These are phyloP conservation scores for Carnegiea gigantea DNA, from an alignment of 179 eudicot species.

Conservation along the genomic window DNA sequence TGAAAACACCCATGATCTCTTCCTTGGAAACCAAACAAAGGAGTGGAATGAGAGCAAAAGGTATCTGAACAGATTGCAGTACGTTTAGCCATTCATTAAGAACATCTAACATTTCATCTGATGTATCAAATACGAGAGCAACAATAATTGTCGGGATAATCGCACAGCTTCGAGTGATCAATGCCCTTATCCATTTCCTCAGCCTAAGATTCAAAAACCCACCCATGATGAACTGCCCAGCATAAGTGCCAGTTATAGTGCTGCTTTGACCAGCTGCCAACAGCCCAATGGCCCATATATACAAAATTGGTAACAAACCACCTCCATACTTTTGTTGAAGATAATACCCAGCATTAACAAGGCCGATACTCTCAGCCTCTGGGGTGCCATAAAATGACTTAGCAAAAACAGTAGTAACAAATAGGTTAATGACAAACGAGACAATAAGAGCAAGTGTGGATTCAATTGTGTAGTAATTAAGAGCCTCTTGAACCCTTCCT, in stretches of 20 bases:
- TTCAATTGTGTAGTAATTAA: conserved; percentile 48
- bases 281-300: conserved; percentile 53
- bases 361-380: conserved; percentile 42
- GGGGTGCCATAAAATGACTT: conserved; percentile 50
- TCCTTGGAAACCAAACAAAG: conserved; percentile 86
- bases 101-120: conserved; percentile 67
- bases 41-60: conserved; percentile 93
- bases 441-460: conserved; percentile 42
- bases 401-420: conserved; percentile 52
- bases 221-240: conserved; percentile 96
- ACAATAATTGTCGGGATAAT: conserved; percentile 84
- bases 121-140: conserved; percentile 74
- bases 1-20: conserved; percentile 80
- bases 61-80: conserved; percentile 86
- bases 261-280: conserved; percentile 98
- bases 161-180: conserved; percentile 89
- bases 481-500: conserved; percentile 47
- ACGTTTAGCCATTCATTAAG: conserved; percentile 94
- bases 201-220: conserved; percentile 75
- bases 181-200: conserved; percentile 84
- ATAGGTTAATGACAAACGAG: conserved; percentile 46
- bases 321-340: conserved; percentile 48
- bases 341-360: conserved; percentile 42
- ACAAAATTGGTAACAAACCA: conserved; percentile 43
- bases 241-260: conserved; percentile 94